Conservation (phyloP, 768 basidiomycete species). For the Infundibulicybe gibba region DNA sequence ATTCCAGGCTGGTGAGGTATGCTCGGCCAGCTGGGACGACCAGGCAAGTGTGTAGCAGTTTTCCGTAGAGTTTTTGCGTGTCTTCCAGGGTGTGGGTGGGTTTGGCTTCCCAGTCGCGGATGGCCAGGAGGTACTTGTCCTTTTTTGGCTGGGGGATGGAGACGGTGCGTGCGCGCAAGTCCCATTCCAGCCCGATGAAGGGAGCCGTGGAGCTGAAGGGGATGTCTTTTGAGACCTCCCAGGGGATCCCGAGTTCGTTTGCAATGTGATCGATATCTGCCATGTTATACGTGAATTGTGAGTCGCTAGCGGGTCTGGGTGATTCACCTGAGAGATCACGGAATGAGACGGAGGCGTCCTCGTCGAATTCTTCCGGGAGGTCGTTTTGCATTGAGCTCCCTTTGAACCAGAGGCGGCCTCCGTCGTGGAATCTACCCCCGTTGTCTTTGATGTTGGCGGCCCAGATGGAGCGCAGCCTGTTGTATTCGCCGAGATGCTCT, state of each 20-base stretch:
- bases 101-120: slow-evolving; percentile 13
- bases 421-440: slow-evolving; percentile 1
- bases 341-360: slow-evolving; percentile 15
- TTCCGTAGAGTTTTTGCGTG: slow-evolving; percentile 27
- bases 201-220: slow-evolving; percentile 9
- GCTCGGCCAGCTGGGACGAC: slow-evolving; percentile 22
- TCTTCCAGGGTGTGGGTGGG: slow-evolving; percentile 21
- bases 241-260: not conserved
- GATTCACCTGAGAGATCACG: slow-evolving; percentile 10
- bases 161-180: slow-evolving; percentile 17
- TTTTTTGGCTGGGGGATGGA: slow-evolving; percentile 18
- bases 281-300: slow-evolving; percentile 9
- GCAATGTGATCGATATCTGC: slow-evolving; percentile 27
- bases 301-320: not conserved
- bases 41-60: slow-evolving; percentile 23
- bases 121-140: slow-evolving; percentile 21
- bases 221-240: slow-evolving; percentile 21
- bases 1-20: slow-evolving; percentile 30
- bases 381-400: slow-evolving; percentile 13
- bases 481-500: slow-evolving; percentile 11
- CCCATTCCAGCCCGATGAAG: slow-evolving; percentile 29
- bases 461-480: slow-evolving; percentile 7
- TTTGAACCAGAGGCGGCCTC: slow-evolving; percentile 14
- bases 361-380: slow-evolving; percentile 20
- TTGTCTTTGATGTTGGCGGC: slow-evolving; percentile 2